Conservation (phyloP, 2,329 filamentous ascomycete species). For the Monosporascus ibericus region DNA sequence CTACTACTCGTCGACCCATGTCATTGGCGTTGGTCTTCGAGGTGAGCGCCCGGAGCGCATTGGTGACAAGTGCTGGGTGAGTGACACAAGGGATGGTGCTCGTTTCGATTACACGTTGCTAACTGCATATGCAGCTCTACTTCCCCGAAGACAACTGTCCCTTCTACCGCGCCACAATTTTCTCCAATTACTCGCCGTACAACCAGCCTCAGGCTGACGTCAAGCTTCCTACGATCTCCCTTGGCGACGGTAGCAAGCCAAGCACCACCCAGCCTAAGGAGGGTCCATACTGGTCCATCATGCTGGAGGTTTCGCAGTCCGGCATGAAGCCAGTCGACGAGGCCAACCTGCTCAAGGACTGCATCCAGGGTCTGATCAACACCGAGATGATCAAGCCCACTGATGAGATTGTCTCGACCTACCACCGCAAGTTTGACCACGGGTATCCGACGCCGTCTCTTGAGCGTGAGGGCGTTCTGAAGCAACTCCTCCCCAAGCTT, state of each 20-base stretch:
- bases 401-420: conserved; percentile 96
- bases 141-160: conserved; percentile 98
- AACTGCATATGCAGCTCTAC: conserved; percentile 59
- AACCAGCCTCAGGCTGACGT: conserved; percentile 82
- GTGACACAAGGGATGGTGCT: conserved; percentile 17
- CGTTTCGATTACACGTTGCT: conserved; percentile 1
- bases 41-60: conserved; percentile 90
- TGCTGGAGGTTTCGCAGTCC: conserved; percentile 97
- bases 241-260: conserved; percentile 80
- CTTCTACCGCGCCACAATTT: conserved; percentile 99
- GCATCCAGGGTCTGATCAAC: conserved; percentile 94
- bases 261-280: conserved; percentile 65
- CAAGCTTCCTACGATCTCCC: conserved; percentile 81
- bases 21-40: conserved; percentile 92
- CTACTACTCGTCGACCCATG: conserved; percentile 95
- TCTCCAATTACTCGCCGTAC: conserved; percentile 99
- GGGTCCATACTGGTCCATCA: conserved; percentile 99
- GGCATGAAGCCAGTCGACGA: conserved; percentile 89
- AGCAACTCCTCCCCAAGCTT: conserved; percentile 86
- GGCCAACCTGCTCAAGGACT: conserved; percentile 78
- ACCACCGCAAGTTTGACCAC: conserved; percentile 96
- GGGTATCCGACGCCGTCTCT: conserved; percentile 94
- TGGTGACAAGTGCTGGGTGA: conserved; percentile 97
- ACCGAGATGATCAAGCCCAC: conserved; percentile 88
- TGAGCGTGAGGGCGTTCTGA: conserved; percentile 92